phyloP scores from a whole-genome alignment of 768 basidiomycete genomes.

The Pisolithus tinctorius region DNA sequence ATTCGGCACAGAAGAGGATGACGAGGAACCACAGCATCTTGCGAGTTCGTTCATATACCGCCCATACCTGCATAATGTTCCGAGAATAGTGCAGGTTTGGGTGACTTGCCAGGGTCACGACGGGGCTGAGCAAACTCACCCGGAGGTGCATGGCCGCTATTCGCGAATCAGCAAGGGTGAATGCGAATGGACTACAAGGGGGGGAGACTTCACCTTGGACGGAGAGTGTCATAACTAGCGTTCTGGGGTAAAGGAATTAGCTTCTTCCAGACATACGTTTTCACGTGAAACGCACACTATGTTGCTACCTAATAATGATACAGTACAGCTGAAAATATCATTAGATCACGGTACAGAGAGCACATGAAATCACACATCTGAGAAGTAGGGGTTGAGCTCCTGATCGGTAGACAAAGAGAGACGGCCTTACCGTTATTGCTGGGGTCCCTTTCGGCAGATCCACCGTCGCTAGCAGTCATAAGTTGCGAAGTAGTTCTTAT shows the following conservation, averaged over 20 bases:
- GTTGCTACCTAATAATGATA: slow-evolving; percentile 4
- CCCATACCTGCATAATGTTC: slow-evolving; percentile 5
- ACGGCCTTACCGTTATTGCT: slow-evolving; percentile 2
- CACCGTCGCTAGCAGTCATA: background rate
- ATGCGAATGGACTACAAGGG: background rate
- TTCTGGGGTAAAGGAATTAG: background rate
- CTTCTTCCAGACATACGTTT: background rate
- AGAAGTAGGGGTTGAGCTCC: background rate
- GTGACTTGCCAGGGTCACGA: background rate
- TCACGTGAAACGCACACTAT: background rate
- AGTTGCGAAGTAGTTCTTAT: background rate
- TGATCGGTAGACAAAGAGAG: background rate
- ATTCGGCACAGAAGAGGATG: background rate
- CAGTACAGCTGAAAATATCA: slow-evolving; percentile 1
- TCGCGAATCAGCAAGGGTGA: background rate
- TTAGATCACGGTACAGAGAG: background rate
- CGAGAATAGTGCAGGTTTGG: background rate
- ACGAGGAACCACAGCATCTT: slow-evolving; percentile 1
- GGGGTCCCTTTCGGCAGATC: background rate
- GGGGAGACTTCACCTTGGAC: slow-evolving; percentile 4
- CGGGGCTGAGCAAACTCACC: background rate
- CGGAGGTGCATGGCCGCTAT: slow-evolving; percentile 6
- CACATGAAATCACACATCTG: background rate
- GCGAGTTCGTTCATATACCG: slow-evolving; percentile 4
- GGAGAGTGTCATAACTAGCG: slow-evolving; percentile 8